Base-by-base conservation (phyloP, 441 rosid species). In the Dalechampia spathulata region DNA sequence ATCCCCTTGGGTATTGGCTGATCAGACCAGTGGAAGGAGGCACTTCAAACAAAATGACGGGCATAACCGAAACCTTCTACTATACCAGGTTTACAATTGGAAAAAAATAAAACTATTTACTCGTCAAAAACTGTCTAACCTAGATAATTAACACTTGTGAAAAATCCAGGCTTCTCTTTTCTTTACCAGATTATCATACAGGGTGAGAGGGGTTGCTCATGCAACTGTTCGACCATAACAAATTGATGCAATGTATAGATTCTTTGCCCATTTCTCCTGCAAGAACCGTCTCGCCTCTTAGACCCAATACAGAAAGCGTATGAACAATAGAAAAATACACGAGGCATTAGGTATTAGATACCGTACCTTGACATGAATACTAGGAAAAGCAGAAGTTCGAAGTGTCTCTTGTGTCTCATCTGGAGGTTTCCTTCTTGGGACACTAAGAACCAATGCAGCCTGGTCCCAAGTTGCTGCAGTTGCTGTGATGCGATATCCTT, bases 381-480 rank as follows among this genome's bases (percentile, higher is more conserved):
- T 89, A 17, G 99, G 99, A 66, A 92, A 92, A 54, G 88, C 80
- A 43, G 96, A 81, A 40, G 98, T 89, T 70, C 96, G 74, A 43
- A 92, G 96, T 41, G 97, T 92, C 72, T 92, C 99, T 37, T 92
- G 99, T 36, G 96, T 89, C 70, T 92, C 97, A 65, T 92, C 96
- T 0, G 63, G 17, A 2, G 83, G 94, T 67, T 85, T 89, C 62
- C 86, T 78, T 67, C 82, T 75, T 2, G 99, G 99, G 27, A 89
- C 80, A 57, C 99, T 92, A 13, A 92, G 92, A 63, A 89, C 88
- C 54, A 92, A 67, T 14, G 99, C 99, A 69, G 97, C 76, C 70
- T 89, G 97, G 69, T 92, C 99, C 77, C 69, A 73, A 12, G 91
- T 92, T 49, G 96, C 99, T 15, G 97, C 97, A 38, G 86, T 81